Base-by-base conservation (phyloP, 352 stramenopile genomes). In the Pythium apleroticum region DNA sequence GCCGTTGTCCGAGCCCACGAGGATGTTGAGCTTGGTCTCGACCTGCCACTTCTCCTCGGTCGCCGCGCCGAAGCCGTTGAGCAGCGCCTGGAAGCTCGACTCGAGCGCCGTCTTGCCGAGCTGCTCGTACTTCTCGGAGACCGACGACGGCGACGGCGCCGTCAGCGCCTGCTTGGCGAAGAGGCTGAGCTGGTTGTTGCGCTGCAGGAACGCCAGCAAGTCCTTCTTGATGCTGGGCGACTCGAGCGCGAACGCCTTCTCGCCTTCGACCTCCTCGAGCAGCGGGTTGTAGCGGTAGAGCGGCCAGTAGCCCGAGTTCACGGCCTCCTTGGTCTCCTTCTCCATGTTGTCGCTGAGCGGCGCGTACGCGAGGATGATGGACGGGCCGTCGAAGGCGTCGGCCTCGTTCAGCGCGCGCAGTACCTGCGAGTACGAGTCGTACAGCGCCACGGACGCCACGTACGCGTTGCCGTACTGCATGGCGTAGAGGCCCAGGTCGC, bases 381-480 rank as follows among this genome's bases (percentile, higher is more conserved):
- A 96, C 63, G 91, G 91, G 31, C 90, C 91, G 59, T 96, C 75
- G 58, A 97, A 93, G 3, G 84, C 80, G 73, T 97, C 90, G 19
- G 89, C 92, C 72, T 98, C 90, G 65, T 96, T 90, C 52, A 97
- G 72, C n/a, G 91, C 87, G 48, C 90, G 83, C 50, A 97, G 76
- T 46, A 97, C 80, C 60, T 93, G 84, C 53, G 84, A 91, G 69
- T 94, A 90, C 66, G 81, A 91, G 69, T 91, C 86, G 77, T 97
- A 96, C 15, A 98, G 72, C 37, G 87, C 90, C 5, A 98, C 90
- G 1, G 89, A 97, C 7, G 91, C 91, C 48, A 98, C 90, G 69
- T 98, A 98, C 1, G 92, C 86, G 72, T 97, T 96, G 63, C 93
- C 89, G 68, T 98, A 98, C 65, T 95, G 90, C 91, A 98, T 98